Base-by-base conservation (phyloP, 2,329 filamentous ascomycete species). In the Diaporthe sp. region DNA sequence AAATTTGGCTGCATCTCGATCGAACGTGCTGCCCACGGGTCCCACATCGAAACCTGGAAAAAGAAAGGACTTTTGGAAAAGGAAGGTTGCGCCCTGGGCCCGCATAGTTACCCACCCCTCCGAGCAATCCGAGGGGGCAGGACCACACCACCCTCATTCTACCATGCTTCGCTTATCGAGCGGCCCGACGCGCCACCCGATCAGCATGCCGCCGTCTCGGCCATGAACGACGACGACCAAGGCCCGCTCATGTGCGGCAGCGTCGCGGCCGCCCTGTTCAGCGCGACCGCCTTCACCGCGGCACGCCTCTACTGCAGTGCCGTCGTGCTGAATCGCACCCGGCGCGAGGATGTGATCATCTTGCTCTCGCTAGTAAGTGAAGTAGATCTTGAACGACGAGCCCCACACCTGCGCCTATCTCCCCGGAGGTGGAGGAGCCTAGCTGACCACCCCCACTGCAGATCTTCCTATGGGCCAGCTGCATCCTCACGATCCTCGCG, bases 191-290 rank as follows among this genome's bases (percentile, higher is more conserved):
- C 44, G 63, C 63, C 27, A 19, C 4, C 42, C 13, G 44, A 66
- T 25, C 63, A 50, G 22, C 30, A 66, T 47, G 39, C 39, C n/a
- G 59, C 39, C 19, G 15, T 47, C 59, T n/a, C 15, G 15, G 37
- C 59, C 25, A 63, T 63, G 59, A 66, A 27, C 44, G 32, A 51
- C 22, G n/a, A 51, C 44, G 63, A 51, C 30, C 63, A 66, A n/a
- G 63, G 44, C 44, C 63, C 63, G 63, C 44, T 51, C 4, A 66
- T 66, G 30, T 32, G 27, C 30, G 63, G 63, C 63, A 66, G 63
- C 44, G 22, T 66, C 30, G 63, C 63, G 30, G 63, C 63, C 22
- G 63, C 63, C 19, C 63, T 66, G 22, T 19, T 66, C 44, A 66
- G 63, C 44, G 63, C 63, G 1, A 66, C 63, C 22, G 32, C 47